phyloP scores from a whole-genome alignment of 148 eudicot species.

The Bassia scoparia region DNA sequence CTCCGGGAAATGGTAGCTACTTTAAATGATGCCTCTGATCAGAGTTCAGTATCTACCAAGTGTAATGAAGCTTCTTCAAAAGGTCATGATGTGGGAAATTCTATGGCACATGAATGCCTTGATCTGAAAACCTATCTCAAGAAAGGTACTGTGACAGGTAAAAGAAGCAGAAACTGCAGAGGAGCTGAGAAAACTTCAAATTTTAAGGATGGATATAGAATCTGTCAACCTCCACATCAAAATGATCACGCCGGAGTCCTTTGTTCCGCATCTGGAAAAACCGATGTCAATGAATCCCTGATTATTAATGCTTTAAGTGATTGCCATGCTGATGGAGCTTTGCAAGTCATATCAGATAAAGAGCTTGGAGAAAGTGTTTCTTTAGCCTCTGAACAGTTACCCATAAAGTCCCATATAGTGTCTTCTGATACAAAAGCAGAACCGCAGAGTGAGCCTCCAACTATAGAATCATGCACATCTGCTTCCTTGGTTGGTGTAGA shows the following conservation, averaged over 20 bases:
- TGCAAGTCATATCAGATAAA: slow-evolving; percentile 21
- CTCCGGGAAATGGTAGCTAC: slow-evolving; percentile 74
- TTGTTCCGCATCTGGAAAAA: slow-evolving; percentile 14
- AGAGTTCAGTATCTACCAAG: slow-evolving; percentile 28
- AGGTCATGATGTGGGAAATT: slow-evolving; percentile 23
- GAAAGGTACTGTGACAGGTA: slow-evolving; percentile 44
- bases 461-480: slow-evolving; percentile 19
- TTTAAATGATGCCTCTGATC: slow-evolving; percentile 49
- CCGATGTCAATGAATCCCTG: slow-evolving; percentile 16
- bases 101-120: slow-evolving; percentile 30
- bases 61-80: slow-evolving; percentile 36
- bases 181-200: slow-evolving; percentile 20
- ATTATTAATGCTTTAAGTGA: slow-evolving; percentile 22
- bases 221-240: slow-evolving; percentile 26
- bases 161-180: slow-evolving; percentile 54
- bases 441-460: slow-evolving; percentile 25
- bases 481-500: slow-evolving; percentile 23
- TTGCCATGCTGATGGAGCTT: slow-evolving; percentile 19
- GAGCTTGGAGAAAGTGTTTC: slow-evolving; percentile 27
- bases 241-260: slow-evolving; percentile 20
- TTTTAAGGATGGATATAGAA: slow-evolving; percentile 24
- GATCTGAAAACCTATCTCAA: slow-evolving; percentile 36
- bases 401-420: slow-evolving; percentile 25
- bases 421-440: slow-evolving; percentile 30
- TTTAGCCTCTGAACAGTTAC: slow-evolving; percentile 19